Evolutionary conservation across 2,329 filamentous ascomycete genomes (phyloP), one percentile per base, ranked within the genome.

Genomic region (Talaromyces verruculosus): DNA sequence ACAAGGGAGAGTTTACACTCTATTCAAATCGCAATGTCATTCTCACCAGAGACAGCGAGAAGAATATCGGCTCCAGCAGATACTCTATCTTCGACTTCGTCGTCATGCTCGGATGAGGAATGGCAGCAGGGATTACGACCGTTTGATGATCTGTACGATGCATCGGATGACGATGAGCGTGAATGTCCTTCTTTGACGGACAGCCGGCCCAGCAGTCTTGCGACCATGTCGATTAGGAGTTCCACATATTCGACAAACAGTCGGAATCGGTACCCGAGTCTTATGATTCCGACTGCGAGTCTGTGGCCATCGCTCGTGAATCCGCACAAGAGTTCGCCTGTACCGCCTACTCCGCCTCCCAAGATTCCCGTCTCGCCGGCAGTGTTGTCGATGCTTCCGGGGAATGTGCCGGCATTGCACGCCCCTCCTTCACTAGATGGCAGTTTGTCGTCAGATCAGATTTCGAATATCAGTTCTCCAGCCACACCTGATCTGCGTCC

Each of bases 381-480:
- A 19, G 87, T 90, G 65, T 83, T 94, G 70, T 88, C 88, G 11
- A 89, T 91, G 73, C 87, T 97, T 76, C 85, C 87, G 33, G 84
- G 88, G 25, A 85, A 87, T 58, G 84, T 94, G 3, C 92, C 92
- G 1, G 89, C 87, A 41, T 85, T 88, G 35, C 93, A 92, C 64
- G 90, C 91, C 5, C 90, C 93, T 4, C 94, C 94, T 3, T 97
- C 94, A 4, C 83, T 97, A 3, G 93, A 97, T 79, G 93, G 93
- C 25, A 97, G 92, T 78, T 81, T 95, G 72, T 90, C 88, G 8
- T 96, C 93, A 1, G 93, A 97, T 74, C 93, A 96, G 75, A 85
- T 96, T 77, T 91, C 92, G 1, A 86, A 85, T 63, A 85, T 93
- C 76, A 96, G 92, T 73, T 92, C 92, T 59, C 93, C 94, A 5